These are phyloP conservation scores for Lactifluus pinguis DNA, from an alignment of 768 basidiomycete genomes.

Conservation along the genomic window DNA sequence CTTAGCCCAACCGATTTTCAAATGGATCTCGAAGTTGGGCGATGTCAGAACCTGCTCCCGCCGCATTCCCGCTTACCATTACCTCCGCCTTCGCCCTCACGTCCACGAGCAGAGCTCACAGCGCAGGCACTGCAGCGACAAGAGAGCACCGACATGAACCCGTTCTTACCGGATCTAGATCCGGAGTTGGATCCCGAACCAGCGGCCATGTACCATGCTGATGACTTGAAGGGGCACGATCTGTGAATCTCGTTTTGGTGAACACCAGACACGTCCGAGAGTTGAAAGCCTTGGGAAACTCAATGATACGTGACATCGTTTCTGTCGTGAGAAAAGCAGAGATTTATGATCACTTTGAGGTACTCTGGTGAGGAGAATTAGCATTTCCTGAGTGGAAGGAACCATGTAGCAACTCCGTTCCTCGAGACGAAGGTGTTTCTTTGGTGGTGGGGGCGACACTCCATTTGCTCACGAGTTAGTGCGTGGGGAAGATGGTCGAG, in stretches of 20 bases:
- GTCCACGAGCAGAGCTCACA: neutral
- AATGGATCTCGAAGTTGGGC: conserved; percentile 9
- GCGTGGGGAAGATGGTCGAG: too few relatives aligned
- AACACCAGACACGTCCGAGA: too few relatives aligned
- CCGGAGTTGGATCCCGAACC: conserved; percentile 1
- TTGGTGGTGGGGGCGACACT: too few relatives aligned
- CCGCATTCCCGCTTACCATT: neutral
- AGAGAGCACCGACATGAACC: conserved; percentile 16
- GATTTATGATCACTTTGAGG: too few relatives aligned
- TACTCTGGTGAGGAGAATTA: too few relatives aligned
- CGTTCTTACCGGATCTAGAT: conserved; percentile 15
- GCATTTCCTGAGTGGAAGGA: too few relatives aligned
- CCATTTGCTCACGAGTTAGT: too few relatives aligned
- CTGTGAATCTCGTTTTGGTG: too few relatives aligned
- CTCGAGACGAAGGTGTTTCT: too few relatives aligned
- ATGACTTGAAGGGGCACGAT: neutral
- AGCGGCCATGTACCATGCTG: neutral
- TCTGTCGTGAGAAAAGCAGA: too few relatives aligned
- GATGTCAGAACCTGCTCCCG: neutral
- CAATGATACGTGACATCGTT: neutral
- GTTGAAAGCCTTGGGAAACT: neutral
- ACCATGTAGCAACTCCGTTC: too few relatives aligned
- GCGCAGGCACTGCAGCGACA: conserved; percentile 4
- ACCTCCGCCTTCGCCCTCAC: neutral
- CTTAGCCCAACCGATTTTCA: conserved; percentile 11